Percentiles rank a stretch among this genome's conserved stretches.
Conservation (phyloP, 2,329 filamentous ascomycete species). For the Aplosporella prunicola region DNA sequence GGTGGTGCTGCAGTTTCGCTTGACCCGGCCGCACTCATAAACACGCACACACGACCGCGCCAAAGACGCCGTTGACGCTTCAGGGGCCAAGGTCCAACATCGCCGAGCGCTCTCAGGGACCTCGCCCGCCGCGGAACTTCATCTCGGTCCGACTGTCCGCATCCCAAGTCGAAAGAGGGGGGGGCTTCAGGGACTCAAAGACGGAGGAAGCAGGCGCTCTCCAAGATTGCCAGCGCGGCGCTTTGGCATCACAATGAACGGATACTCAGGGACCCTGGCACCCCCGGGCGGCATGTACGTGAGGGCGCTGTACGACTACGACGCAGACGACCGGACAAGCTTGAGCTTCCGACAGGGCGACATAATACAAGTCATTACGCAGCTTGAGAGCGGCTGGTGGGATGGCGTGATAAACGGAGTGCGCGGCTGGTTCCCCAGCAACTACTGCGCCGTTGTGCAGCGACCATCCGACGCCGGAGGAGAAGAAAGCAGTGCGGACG, state of each 20-base stretch:
- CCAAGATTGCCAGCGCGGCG: conserved; percentile 13
- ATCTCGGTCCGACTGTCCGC: conserved; percentile 11
- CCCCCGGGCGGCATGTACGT: conserved; percentile 65
- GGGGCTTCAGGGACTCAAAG: conserved; percentile 6
- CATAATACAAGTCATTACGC: conserved; percentile 96
- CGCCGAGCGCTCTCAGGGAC: conserved; percentile 3
- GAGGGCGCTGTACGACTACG: conserved; percentile 93
- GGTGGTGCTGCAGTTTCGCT: conserved; percentile 12
- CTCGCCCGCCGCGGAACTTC: conserved; percentile 8
- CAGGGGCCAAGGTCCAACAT: neutral
- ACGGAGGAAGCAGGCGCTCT: conserved; percentile 8
- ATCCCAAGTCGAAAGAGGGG: conserved; percentile 8
- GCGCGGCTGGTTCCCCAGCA: conserved; percentile 97
- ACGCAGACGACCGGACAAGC: conserved; percentile 92
- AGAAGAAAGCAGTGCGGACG: conserved; percentile 37
- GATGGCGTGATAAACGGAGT: conserved; percentile 96
- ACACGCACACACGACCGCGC: neutral
- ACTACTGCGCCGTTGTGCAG: conserved; percentile 86
- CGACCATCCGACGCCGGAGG: conserved; percentile 60
- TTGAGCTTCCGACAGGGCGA: conserved; percentile 95
- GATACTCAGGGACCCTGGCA: conserved; percentile 39
- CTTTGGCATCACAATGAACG: conserved; percentile 35
- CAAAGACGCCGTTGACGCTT: neutral
- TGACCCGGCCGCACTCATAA: conserved; percentile 10
- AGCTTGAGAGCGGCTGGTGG: conserved; percentile 98